phyloP scores from a whole-genome alignment of 2,329 filamentous ascomycete genomes.

The Alternaria burnsii region DNA sequence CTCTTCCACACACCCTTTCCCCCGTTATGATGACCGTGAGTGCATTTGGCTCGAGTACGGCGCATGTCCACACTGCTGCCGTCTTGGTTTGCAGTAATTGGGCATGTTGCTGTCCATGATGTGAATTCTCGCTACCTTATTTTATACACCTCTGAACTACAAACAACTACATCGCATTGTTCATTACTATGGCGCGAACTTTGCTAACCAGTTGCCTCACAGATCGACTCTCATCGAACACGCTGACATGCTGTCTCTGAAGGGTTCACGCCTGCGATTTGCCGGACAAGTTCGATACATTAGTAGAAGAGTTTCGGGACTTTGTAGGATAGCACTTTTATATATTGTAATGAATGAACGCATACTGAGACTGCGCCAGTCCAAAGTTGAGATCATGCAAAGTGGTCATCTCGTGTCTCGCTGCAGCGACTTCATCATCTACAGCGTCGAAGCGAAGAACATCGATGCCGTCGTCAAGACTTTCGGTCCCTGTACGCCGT shows the following conservation, averaged over 20 bases:
- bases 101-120: slow-evolving; percentile 85
- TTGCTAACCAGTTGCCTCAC: slow-evolving; percentile 48
- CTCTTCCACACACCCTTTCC: slow-evolving; percentile 15
- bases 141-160: slow-evolving; percentile 81
- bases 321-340: slow-evolving; percentile 73
- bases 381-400: slow-evolving; percentile 80
- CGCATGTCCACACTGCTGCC: slow-evolving; percentile 69
- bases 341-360: slow-evolving; percentile 47
- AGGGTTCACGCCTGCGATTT: slow-evolving; percentile 96
- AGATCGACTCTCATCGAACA: slow-evolving; percentile 23
- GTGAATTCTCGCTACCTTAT: slow-evolving; percentile 99
- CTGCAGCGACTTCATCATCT: slow-evolving; percentile 97
- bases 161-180: slow-evolving; percentile 28
- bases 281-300: slow-evolving; percentile 83
- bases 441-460: slow-evolving; percentile 93
- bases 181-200: slow-evolving; percentile 27
- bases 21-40: slow-evolving; percentile 95
- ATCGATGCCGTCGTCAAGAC: slow-evolving; percentile 87
- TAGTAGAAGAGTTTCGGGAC: slow-evolving; percentile 83
- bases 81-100: slow-evolving; percentile 73
- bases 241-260: slow-evolving; percentile 42
- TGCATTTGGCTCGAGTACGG: slow-evolving; percentile 99
- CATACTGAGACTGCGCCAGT: slow-evolving; percentile 67
- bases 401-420: slow-evolving; percentile 97
- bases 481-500: slow-evolving; percentile 86